Evolutionary conservation across 1,284 basidiomycete species (phyloP).

Genomic region (Erythrobasidium hasegawianum): DNA sequence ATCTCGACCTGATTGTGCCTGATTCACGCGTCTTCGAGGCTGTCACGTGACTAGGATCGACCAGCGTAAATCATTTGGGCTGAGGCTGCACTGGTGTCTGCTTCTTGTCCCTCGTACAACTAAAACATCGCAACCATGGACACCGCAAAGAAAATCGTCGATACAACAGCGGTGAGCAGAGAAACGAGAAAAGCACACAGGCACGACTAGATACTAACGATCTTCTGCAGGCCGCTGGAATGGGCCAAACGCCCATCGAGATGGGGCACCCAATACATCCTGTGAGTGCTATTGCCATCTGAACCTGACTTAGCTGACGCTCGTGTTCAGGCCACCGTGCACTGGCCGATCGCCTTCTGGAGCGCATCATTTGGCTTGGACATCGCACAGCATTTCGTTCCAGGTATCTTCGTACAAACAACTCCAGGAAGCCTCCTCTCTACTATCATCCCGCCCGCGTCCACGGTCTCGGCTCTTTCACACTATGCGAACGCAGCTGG

Average conservation of each 20-base stretch:
- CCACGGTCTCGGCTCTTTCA: conserved; percentile 40
- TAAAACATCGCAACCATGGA: neutral
- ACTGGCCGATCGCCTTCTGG: conserved; percentile 42
- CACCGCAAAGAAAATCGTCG: neutral
- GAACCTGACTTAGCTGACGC: neutral
- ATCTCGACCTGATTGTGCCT: too few species aligned
- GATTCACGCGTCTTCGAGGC: neutral
- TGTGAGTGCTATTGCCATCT: too few species aligned
- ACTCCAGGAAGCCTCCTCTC: conserved; percentile 36
- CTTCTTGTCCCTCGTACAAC: neutral
- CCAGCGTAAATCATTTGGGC: neutral
- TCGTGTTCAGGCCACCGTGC: conserved; percentile 11
- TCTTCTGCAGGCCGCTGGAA: conserved; percentile 5
- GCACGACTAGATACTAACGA: too few species aligned
- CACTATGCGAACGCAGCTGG: conserved; percentile 46
- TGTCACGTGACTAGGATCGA: neutral
- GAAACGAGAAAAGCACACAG: neutral
- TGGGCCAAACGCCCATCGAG: conserved; percentile 25
- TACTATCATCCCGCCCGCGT: conserved; percentile 39
- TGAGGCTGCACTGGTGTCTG: neutral
- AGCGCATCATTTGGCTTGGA: conserved; percentile 43
- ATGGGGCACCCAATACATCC: conserved; percentile 16
- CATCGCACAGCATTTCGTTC: conserved; percentile 42
- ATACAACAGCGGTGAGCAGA: neutral
- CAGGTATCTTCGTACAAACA: conserved; percentile 20